phyloP scores from a whole-genome alignment of 768 basidiomycete species.

The Boletellus ananas region DNA sequence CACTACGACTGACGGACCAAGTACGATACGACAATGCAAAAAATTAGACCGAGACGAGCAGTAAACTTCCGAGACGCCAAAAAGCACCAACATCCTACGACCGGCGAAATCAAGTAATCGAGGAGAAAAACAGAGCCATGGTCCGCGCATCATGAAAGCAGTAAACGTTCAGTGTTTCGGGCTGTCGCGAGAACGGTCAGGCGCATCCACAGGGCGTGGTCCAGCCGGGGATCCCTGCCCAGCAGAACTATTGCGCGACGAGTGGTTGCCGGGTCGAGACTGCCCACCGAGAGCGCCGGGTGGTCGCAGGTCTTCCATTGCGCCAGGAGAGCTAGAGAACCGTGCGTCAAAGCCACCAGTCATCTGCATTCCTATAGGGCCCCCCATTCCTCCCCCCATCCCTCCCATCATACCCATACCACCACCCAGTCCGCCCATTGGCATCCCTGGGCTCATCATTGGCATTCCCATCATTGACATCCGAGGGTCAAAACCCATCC shows the following conservation, averaged over 20 bases:
- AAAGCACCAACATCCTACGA: constrained; percentile 11
- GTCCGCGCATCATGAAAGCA: constrained; percentile 4
- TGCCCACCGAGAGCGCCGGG: constrained; percentile 26
- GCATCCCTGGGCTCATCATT: constrained; percentile 51
- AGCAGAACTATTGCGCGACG: constrained; percentile 50
- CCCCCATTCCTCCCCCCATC: constrained; percentile 35
- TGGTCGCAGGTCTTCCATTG: constrained; percentile 29
- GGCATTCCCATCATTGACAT: constrained; percentile 82
- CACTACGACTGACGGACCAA: not conserved
- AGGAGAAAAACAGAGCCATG: constrained; percentile 7
- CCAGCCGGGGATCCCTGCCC: constrained; percentile 52
- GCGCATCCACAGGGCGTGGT: constrained; percentile 30
- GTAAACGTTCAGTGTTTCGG: constrained; percentile 22
- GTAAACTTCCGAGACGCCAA: constrained; percentile 11
- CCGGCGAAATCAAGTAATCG: constrained; percentile 12
- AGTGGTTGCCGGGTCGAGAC: constrained; percentile 28
- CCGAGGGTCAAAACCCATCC: constrained; percentile 63
- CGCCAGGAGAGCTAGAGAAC: constrained; percentile 37
- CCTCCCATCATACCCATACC: constrained; percentile 44
- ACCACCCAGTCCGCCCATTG: constrained; percentile 42
- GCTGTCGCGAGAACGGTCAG: constrained; percentile 23
- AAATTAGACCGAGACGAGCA: constrained; percentile 17
- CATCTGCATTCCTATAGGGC: constrained; percentile 47
- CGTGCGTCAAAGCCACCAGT: constrained; percentile 65
- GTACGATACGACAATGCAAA: constrained; percentile 16